These are phyloP conservation scores for Pseudognaphalium luteoalbum DNA, from an alignment of 129 eudicot genomes.

Conservation along the genomic window DNA sequence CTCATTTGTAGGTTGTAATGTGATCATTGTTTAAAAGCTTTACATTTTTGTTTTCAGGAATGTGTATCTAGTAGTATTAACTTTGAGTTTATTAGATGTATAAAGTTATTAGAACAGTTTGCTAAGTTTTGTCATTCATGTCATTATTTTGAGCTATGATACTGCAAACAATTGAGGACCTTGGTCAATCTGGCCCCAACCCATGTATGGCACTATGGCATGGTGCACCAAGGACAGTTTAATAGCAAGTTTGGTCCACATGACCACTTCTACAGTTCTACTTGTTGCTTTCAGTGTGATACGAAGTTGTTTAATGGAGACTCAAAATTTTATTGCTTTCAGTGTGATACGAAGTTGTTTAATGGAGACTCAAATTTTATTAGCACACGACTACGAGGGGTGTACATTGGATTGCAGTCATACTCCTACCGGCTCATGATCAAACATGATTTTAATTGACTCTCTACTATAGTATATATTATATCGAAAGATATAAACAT, in stretches of 20 bases:
- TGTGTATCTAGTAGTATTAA: conserved; percentile 6
- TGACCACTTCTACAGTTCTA: background rate
- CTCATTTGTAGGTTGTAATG: conserved; percentile 23
- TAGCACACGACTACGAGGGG: background rate
- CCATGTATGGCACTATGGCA: background rate
- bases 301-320: background rate
- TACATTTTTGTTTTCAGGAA: background rate
- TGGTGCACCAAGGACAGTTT: background rate
- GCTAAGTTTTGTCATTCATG: too few relatives aligned
- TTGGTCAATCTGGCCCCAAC: background rate
- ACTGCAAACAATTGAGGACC: background rate
- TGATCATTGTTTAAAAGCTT: conserved; percentile 5
- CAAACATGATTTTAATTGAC: background rate
- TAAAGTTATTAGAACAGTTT: conserved; percentile 20
- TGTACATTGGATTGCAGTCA: background rate
- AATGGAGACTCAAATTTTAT: background rate
- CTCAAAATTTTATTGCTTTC: background rate
- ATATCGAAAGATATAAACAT: background rate
- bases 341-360: background rate
- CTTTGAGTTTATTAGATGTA: conserved; percentile 21
- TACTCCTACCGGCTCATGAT: background rate
- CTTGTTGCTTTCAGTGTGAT: background rate
- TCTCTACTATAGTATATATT: too few relatives aligned
- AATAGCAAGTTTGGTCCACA: background rate
- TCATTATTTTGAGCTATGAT: background rate